phyloP scores from a whole-genome alignment of 192 early-diverging fungal genomes.

The Coemansia sp. region DNA sequence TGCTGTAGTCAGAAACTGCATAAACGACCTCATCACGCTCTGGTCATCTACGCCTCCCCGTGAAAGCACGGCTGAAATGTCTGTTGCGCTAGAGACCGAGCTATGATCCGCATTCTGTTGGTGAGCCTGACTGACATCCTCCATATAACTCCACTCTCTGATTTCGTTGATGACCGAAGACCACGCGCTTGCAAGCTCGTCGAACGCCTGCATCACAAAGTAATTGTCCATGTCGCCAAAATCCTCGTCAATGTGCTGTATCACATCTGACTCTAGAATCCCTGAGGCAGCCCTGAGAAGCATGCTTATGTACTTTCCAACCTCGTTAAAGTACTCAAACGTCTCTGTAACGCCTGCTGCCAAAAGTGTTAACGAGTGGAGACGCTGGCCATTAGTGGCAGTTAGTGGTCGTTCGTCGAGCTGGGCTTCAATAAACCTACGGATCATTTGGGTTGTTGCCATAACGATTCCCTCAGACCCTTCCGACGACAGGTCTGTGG shows the following conservation, averaged over 20 bases:
- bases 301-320: slow-evolving; percentile 46
- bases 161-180: slow-evolving; percentile 39
- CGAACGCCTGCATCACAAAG: slow-evolving; percentile 57
- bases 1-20: slow-evolving; percentile 36
- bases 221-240: slow-evolving; percentile 55
- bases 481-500: slow-evolving; percentile 39
- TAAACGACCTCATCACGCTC: slow-evolving; percentile 32
- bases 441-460: slow-evolving; percentile 51
- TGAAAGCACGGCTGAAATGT: background rate
- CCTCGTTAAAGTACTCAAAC: slow-evolving; percentile 49
- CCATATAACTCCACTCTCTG: slow-evolving; percentile 35
- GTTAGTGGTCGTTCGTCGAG: slow-evolving; percentile 36
- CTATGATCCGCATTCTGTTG: background rate
- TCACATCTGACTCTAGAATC: slow-evolving; percentile 30
- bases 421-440: slow-evolving; percentile 49
- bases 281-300: slow-evolving; percentile 37
- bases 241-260: slow-evolving; percentile 41
- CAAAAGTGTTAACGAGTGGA: slow-evolving; percentile 42
- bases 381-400: slow-evolving; percentile 17
- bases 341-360: slow-evolving; percentile 37
- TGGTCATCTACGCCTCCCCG: slow-evolving; percentile 5
- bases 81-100: background rate
- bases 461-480: slow-evolving; percentile 45
- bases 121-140: slow-evolving; percentile 5
- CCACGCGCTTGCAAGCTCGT: slow-evolving; percentile 53